These are phyloP conservation scores for Zygosaccharomyces bisporus DNA, from an alignment of 805 yeast genomes.

Conservation along the genomic window DNA sequence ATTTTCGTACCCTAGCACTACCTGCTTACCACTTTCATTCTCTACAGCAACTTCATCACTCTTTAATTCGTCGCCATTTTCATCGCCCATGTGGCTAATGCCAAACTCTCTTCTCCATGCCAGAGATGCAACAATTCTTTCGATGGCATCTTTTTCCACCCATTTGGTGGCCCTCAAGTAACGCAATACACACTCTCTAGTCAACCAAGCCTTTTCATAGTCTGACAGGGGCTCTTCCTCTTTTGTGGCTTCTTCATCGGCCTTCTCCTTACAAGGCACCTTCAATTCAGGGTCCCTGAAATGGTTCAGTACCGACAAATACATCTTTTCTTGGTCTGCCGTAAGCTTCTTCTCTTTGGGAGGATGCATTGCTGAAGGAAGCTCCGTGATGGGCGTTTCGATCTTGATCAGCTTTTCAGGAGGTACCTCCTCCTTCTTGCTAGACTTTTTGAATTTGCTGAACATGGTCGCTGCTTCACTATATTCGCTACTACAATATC, in stretches of 20 bases:
- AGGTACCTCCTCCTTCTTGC: constrained; percentile 27
- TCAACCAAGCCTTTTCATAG: constrained; percentile 85
- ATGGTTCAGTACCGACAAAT: constrained; percentile 56
- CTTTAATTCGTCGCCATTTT: constrained; percentile 46
- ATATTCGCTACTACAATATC: not conserved
- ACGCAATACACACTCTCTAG: constrained; percentile 85
- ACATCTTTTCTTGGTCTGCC: constrained; percentile 55
- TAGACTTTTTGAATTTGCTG: constrained; percentile 18
- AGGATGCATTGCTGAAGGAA: constrained; percentile 50
- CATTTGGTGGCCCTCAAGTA: constrained; percentile 94
- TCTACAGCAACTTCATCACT: constrained; percentile 57
- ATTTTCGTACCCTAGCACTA: constrained; percentile 85
- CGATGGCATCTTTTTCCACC: constrained; percentile 65
- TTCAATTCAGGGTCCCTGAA: constrained; percentile 53
- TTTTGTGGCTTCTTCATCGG: constrained; percentile 31
- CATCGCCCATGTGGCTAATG: constrained; percentile 46
- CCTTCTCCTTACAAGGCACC: constrained; percentile 49
- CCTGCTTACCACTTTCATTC: constrained; percentile 89
- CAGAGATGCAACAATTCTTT: constrained; percentile 69
- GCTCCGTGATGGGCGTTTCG: constrained; percentile 51
- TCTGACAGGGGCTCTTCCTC: constrained; percentile 34
- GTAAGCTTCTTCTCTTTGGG: constrained; percentile 48
- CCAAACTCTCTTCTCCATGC: constrained; percentile 97
- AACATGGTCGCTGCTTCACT: constrained; percentile 19
- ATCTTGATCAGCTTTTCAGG: constrained; percentile 32